Evolutionary conservation across 139 green algal genomes (phyloP).

Genomic region (Haematococcus sp.): DNA sequence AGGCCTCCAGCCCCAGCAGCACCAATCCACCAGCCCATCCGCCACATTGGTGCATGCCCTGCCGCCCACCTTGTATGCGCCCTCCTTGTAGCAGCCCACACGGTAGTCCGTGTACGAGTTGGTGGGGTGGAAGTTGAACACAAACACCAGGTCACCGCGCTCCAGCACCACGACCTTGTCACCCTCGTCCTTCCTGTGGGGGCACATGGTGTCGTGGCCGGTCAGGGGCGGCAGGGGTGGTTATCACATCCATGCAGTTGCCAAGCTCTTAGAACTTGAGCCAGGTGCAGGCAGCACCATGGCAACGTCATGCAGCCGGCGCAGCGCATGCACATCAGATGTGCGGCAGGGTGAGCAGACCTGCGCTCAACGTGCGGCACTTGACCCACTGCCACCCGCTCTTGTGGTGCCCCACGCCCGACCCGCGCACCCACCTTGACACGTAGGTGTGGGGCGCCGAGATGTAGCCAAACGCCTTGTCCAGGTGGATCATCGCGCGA

Average conservation of each 20-base stretch:
- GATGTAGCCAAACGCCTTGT: conserved; percentile 91
- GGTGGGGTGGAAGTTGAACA: conserved; percentile 98
- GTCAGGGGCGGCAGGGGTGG: no score
- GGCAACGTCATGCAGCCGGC: no score
- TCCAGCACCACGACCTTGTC: conserved; percentile 96
- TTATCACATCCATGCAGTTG: no score
- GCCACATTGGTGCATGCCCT: no score
- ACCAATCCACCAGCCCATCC: no score
- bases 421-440: conserved; percentile 34
- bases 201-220: background rate
- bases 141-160: conserved; percentile 93
- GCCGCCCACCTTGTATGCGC: conserved; percentile 36
- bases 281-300: no score
- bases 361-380: no score
- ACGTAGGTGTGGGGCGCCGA: conserved; percentile 74
- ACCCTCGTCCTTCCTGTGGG: conserved; percentile 67
- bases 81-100: conserved; percentile 75
- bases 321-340: background rate
- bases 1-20: no score
- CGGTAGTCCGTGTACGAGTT: conserved; percentile 89
- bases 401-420: no score
- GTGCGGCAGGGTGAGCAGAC: background rate
- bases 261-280: no score
- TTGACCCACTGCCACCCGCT: no score
- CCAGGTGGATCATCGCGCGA: conserved; percentile 87